Conservation (phyloP, 139 green algal genomes). For the Chlorokybus atmophyticus region DNA sequence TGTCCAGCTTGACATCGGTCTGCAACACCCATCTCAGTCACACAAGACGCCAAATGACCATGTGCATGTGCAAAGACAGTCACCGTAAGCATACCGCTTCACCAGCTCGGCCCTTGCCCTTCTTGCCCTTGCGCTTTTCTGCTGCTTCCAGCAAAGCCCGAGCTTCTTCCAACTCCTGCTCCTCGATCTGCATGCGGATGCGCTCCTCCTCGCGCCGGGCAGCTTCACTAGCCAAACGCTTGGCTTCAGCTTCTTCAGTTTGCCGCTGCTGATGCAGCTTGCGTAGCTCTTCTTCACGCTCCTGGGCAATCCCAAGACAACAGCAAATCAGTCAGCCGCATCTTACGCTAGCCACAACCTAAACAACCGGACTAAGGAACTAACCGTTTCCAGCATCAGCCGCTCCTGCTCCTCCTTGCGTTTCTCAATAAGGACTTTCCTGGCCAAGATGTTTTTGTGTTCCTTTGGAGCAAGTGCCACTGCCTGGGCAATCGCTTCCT, state of each 20-base stretch:
- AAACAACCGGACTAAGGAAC: slow-evolving; percentile 5
- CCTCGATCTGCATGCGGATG: slow-evolving; percentile 58
- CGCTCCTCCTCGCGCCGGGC: slow-evolving; percentile 56
- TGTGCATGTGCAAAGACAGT: too few relatives aligned
- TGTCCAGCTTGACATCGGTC: slow-evolving; percentile 40
- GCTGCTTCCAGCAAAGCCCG: slow-evolving; percentile 24
- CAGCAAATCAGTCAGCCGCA: neutral
- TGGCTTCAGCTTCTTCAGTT: slow-evolving; percentile 48
- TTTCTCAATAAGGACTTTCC: slow-evolving; percentile 87
- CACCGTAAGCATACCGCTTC: too few relatives aligned
- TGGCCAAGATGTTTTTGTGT: slow-evolving; percentile 56
- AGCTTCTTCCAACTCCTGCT: slow-evolving; percentile 54
- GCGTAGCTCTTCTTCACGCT: slow-evolving; percentile 58
- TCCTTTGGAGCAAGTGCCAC: slow-evolving; percentile 47
- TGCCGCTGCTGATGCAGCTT: slow-evolving; percentile 40
- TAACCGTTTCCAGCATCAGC: slow-evolving; percentile 46
- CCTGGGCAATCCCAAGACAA: slow-evolving; percentile 37
- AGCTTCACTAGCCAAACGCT: slow-evolving; percentile 50
- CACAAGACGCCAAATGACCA: too few relatives aligned
- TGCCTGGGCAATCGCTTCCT: slow-evolving; percentile 17
- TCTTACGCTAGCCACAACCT: neutral
- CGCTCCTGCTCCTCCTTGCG: slow-evolving; percentile 89
- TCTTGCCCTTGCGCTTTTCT: slow-evolving; percentile 30
- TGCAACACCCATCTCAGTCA: too few relatives aligned
- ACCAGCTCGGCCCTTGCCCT: slow-evolving; percentile 31